A percentile compares a stretch with the other conserved stretches of the same genome.
Conservation (phyloP, 1,139 yeast genomes). For the Zygosaccharomyces pseudobailii region DNA sequence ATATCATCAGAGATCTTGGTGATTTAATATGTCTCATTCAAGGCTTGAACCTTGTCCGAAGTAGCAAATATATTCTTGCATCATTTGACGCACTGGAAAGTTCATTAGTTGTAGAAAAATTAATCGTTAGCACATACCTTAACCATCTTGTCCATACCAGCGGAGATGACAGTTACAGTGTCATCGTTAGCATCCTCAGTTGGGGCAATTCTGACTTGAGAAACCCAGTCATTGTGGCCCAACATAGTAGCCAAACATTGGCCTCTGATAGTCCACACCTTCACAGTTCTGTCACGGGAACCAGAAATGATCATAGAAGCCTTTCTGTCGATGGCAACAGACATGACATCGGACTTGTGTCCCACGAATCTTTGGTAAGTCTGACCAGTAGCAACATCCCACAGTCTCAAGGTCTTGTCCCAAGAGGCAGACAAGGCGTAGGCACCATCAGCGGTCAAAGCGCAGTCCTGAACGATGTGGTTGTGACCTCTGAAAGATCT, state of each 20-base stretch:
- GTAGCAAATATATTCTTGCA: constrained; percentile 91
- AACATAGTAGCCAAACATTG: constrained; percentile 90
- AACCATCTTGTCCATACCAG: constrained; percentile 98
- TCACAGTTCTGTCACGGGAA: constrained; percentile 98
- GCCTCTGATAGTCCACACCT: constrained; percentile 99
- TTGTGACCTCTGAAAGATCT: constrained; percentile 98
- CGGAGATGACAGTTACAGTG: constrained; percentile 78
- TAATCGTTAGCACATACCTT: constrained; percentile 69
- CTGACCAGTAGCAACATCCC: constrained; percentile 96
- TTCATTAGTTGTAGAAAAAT: constrained; percentile 11
- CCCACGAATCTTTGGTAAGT: constrained; percentile 95
- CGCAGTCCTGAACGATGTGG: constrained; percentile 97
- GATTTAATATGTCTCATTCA: constrained; percentile 95
- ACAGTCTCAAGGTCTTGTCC: constrained; percentile 98
- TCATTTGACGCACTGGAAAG: constrained; percentile 42
- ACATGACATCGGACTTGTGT: constrained; percentile 95
- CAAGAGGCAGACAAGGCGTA: constrained; percentile 99
- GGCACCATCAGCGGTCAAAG: constrained; percentile 97
- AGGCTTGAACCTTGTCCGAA: constrained; percentile 76
- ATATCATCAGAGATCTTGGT: constrained; percentile 95
- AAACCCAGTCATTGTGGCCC: constrained; percentile 99
- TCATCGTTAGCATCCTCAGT: constrained; percentile 45
- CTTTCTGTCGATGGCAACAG: constrained; percentile 94
- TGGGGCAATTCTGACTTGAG: constrained; percentile 81
- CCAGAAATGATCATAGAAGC: constrained; percentile 98